Percentiles rank a stretch among this genome's conserved stretches.
Evolutionary conservation across 73 alveolate genomes (phyloP).

Genomic region (Tetrahymena elliotti): DNA sequence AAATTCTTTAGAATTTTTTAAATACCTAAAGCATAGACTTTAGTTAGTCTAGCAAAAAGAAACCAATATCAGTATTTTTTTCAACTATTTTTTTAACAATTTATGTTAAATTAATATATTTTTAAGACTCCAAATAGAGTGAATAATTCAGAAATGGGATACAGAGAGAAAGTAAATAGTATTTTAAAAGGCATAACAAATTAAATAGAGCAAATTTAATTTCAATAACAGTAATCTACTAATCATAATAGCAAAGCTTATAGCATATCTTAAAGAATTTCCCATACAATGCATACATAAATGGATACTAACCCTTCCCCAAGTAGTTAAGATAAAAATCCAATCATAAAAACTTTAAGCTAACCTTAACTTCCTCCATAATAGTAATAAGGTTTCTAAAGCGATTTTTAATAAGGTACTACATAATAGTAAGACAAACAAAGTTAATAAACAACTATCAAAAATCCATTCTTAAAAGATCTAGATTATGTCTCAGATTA

Average conservation of each 20-base stretch:
- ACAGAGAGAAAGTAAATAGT: not conserved
- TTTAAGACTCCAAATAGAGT: not conserved
- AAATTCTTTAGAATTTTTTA: not conserved
- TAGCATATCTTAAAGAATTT: not conserved
- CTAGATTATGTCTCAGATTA: not conserved
- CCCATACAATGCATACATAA: not conserved
- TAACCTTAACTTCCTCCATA: not conserved
- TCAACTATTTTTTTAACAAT: not conserved
- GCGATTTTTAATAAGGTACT: not conserved
- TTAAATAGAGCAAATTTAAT: not conserved
- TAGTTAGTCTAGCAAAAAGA: not conserved
- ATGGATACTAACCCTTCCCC: not conserved
- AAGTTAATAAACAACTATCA: not conserved
- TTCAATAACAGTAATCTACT: not conserved
- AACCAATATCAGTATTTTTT: not conserved
- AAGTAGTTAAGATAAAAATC: not conserved
- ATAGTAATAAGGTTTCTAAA: not conserved
- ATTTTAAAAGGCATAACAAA: not conserved
- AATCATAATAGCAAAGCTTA: not conserved
- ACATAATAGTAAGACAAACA: not conserved
- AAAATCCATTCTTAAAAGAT: not conserved
- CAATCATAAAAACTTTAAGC: not conserved
- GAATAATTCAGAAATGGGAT: not conserved
- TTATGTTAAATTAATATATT: not conserved
- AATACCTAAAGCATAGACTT: not conserved